Percentiles rank a stretch among this genome's conserved stretches.
Conservation (phyloP, 225 moss, liverwort and hornwort species). For the Physcomitrium patens region DNA sequence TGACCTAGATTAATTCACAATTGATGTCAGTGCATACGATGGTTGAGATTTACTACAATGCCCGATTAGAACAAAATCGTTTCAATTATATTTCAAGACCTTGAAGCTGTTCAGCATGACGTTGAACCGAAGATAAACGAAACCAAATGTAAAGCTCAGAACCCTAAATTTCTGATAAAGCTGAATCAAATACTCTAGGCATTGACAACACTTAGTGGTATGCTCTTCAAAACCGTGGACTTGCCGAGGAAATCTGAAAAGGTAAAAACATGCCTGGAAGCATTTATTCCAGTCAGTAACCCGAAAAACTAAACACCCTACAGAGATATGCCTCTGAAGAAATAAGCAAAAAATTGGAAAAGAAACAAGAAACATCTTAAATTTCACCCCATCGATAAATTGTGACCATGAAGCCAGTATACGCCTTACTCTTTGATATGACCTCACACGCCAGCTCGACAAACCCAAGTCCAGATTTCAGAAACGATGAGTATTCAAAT, state of each 20-base stretch:
- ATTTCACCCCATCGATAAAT: neutral
- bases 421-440: slow-evolving; percentile 9
- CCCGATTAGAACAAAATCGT: neutral
- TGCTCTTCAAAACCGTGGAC: neutral
- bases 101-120: neutral
- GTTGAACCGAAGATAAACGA: neutral
- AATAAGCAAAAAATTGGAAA: slow-evolving; percentile 21
- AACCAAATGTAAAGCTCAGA: slow-evolving; percentile 12
- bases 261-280: slow-evolving; percentile 14
- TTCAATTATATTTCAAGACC: too few relatives aligned
- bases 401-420: neutral
- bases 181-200: neutral
- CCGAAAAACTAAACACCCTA: slow-evolving; percentile 27
- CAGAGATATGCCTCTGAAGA: slow-evolving; percentile 7
- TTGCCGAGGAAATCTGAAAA: neutral
- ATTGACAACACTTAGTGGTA: neutral
- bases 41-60: neutral
- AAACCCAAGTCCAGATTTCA: neutral
- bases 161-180: neutral
- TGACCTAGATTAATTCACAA: slow-evolving; percentile 49
- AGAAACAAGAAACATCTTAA: slow-evolving; percentile 3
- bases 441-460: slow-evolving; percentile 12
- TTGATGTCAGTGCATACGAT: slow-evolving; percentile 4
- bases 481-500: neutral
- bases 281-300: slow-evolving; percentile 24